A percentile compares a stretch with the other conserved stretches of the same genome.
These are phyloP conservation scores for Calonectria naviculata DNA, from an alignment of 2,329 filamentous ascomycete genomes.

Conservation along the genomic window DNA sequence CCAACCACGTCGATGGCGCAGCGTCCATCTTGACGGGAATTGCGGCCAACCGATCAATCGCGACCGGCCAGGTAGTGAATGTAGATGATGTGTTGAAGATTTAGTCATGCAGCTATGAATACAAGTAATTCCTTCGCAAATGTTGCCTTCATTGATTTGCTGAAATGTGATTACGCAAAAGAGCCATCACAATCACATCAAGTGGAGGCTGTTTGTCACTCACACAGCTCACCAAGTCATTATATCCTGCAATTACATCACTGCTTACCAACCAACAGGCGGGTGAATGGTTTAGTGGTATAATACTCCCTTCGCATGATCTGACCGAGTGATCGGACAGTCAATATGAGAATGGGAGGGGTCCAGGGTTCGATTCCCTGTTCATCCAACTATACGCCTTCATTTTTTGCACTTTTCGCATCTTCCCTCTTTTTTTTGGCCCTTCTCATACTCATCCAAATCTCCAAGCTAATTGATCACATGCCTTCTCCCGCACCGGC, in stretches of 20 bases:
- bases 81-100: constrained; percentile 60
- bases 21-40: constrained; percentile 70
- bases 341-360: neutral
- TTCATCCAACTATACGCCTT: neutral
- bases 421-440: neutral
- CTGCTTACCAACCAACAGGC: neutral
- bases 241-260: neutral
- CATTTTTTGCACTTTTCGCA: neutral
- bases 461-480: too few relatives aligned
- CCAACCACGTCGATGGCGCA: constrained; percentile 69
- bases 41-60: constrained; percentile 67
- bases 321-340: neutral
- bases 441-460: too few relatives aligned
- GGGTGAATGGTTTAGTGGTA: constrained; percentile 6
- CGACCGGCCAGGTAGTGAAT: constrained; percentile 65
- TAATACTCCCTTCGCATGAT: neutral
- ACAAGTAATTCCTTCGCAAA: too few relatives aligned
- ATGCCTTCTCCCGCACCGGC: too few relatives aligned
- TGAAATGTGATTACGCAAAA: too few relatives aligned
- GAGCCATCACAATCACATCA: too few relatives aligned
- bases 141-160: too few relatives aligned
- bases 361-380: neutral
- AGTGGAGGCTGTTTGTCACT: too few relatives aligned
- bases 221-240: too few relatives aligned
- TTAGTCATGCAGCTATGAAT: neutral